These are phyloP conservation scores for Sugiyamaella neomexicana DNA, from an alignment of 1,139 yeast species.

Conservation along the genomic window DNA sequence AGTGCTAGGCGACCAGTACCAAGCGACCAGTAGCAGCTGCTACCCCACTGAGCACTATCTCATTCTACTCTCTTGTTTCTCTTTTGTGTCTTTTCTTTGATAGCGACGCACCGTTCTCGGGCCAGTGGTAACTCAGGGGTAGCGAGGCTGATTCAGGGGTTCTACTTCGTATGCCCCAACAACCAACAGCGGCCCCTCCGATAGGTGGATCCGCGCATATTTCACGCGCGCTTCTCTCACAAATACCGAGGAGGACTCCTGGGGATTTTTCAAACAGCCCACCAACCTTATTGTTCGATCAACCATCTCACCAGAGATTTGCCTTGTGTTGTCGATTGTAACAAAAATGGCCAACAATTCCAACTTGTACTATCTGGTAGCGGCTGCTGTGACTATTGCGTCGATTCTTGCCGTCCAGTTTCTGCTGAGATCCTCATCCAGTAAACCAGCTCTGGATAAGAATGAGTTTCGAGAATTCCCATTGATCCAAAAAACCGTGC, in stretches of 20 bases:
- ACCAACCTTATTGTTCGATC: background rate
- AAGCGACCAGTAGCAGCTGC: no score
- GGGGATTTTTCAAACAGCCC: background rate
- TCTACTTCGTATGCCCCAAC: no score
- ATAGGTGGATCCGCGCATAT: background rate
- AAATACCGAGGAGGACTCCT: background rate
- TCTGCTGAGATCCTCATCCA: constrained; percentile 22
- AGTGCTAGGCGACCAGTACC: no score
- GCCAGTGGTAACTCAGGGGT: background rate
- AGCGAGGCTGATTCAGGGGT: background rate
- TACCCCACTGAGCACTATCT: no score
- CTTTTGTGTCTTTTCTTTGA: no score
- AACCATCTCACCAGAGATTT: no score
- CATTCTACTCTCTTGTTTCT: no score
- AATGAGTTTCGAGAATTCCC: constrained; percentile 80
- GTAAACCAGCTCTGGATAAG: constrained; percentile 57
- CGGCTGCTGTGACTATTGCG: constrained; percentile 23
- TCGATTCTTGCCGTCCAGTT: constrained; percentile 23
- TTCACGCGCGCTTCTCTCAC: background rate
- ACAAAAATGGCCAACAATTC: background rate
- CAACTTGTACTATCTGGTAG: constrained; percentile 18
- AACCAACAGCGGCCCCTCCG: no score
- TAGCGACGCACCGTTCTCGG: no score
- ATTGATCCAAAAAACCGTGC: constrained; percentile 70
- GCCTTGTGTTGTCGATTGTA: background rate